Base-by-base conservation (phyloP, 2,329 filamentous ascomycete genomes). In the Myotisia sp. region DNA sequence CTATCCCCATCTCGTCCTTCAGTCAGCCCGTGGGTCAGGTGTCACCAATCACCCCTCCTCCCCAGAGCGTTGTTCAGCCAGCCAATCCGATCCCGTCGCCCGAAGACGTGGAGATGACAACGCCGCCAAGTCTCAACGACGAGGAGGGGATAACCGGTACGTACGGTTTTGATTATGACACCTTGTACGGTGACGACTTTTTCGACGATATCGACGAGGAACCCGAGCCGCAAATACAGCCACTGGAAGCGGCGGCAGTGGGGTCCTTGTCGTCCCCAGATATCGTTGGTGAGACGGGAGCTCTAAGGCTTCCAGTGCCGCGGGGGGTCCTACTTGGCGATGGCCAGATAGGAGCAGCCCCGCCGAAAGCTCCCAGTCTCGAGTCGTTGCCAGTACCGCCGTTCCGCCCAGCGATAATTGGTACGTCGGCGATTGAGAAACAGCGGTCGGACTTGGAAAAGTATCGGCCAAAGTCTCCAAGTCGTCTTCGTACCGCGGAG, bases 381-480 rank as follows among this genome's bases (percentile, higher is more conserved):
- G 38, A 38, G 17, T 32, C 35, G 17, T 32, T 44, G 19, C 38
- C 43, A 19, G 40, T 41, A 2, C 38, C 39, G 13, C 45, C 50
- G 32, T 27, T 27, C 21, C 24, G 24, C 7, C 41, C 47, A 10
- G 42, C 42, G 6, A 45, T 45, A 19, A 33, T 45, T 29, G 46
- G 50, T 19, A 41, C 44, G 6, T 41, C 46, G 10, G 52, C 53
- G 12, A 48, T 59, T n/a, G 54, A 47, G n/a, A 52, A 49, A 33
- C 53, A 47, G 29, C 52, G 56, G 26, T 49, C 49, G 26, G 50
- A 52, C 28, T 55, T 55, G 2, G 52, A 61, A 40, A 57, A 55
- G 27, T 60, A 61, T 46, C 59, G 58, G 29, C 60, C 61, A 1
- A 59, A 58, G 39, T 56, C 51, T 4, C 58, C 59, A 3, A 62